These are phyloP conservation scores for Lepidium aucheri DNA, from an alignment of 345 rosid genomes.

Conservation along the genomic window DNA sequence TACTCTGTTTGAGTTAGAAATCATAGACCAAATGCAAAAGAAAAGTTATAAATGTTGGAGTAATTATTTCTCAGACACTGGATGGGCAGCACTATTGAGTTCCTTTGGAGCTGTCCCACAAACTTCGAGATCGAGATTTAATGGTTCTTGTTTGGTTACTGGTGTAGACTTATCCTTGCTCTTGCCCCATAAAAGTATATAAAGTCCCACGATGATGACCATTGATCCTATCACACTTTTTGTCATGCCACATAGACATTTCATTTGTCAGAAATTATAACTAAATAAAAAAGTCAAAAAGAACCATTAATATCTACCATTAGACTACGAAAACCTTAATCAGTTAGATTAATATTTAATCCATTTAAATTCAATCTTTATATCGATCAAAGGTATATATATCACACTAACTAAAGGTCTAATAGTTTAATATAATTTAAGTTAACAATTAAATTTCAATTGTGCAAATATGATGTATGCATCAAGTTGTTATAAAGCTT, in stretches of 20 bases:
- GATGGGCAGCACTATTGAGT: constrained; percentile 7
- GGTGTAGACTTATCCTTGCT: constrained; percentile 38
- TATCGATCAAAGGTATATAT: background rate
- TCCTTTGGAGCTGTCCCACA: constrained; percentile 19
- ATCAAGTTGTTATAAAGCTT: background rate
- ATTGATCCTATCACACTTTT: constrained; percentile 65
- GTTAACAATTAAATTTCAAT: background rate
- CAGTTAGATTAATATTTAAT: background rate
- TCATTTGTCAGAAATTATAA: constrained; percentile 3
- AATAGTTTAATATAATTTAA: background rate
- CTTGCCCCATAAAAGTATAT: constrained; percentile 79
- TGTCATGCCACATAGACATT: background rate
- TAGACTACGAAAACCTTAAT: background rate
- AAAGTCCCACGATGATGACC: constrained; percentile 53
- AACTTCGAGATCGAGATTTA: constrained; percentile 24
- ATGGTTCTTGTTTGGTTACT: constrained; percentile 33
- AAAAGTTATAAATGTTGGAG: background rate
- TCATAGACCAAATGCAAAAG: constrained; percentile 2
- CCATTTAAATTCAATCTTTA: background rate
- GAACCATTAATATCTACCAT: background rate
- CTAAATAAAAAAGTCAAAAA: background rate
- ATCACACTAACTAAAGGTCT: background rate
- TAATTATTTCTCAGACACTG: constrained; percentile 1
- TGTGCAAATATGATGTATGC: background rate
- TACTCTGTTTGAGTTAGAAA: background rate